Percentiles rank a stretch among this genome's conserved stretches.
phyloP scores from a whole-genome alignment of 495 filamentous ascomycete species.

The Trichoderma virens region DNA sequence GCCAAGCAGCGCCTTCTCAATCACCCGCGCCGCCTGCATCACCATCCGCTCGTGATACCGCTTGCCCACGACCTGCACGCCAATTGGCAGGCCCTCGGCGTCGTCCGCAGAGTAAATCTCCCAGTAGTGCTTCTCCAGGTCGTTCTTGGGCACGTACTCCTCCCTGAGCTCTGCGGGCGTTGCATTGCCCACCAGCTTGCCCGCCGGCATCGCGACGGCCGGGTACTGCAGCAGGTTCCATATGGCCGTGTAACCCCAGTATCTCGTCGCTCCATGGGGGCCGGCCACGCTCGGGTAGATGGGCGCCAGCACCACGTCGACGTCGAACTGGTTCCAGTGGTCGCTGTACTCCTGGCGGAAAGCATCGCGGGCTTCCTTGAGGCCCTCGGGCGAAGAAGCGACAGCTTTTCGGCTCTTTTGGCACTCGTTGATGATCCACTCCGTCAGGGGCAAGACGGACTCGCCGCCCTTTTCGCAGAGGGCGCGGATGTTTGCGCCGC shows the following conservation, averaged over 20 bases:
- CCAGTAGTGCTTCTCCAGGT: conserved; percentile 4
- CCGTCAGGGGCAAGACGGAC: not conserved
- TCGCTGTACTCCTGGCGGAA: not conserved
- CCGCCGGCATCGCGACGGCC: not conserved
- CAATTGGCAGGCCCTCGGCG: conserved; percentile 1
- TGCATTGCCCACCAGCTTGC: not conserved
- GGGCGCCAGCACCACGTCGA: not conserved
- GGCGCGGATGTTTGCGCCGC: not conserved
- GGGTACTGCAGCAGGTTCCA: conserved; percentile 4
- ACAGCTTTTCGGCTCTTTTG: not conserved
- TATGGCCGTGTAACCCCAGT: conserved; percentile 1
- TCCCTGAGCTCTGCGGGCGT: not conserved
- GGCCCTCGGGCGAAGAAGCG: not conserved
- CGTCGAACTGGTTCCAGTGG: conserved; percentile 5
- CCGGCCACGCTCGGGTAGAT: not conserved
- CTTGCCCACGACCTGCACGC: not conserved
- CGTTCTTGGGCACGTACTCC: conserved; percentile 1
- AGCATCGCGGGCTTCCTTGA: not conserved
- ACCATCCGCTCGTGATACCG: not conserved
- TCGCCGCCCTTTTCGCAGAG: not conserved
- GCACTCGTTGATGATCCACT: conserved; percentile 7
- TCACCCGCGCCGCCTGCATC: not conserved
- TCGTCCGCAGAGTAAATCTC: not conserved
- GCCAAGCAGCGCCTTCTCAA: not conserved
- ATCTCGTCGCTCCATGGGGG: not conserved